These are phyloP conservation scores for Posidonia oceanica DNA, from an alignment of 116 monocot genomes.

Conservation along the genomic window DNA sequence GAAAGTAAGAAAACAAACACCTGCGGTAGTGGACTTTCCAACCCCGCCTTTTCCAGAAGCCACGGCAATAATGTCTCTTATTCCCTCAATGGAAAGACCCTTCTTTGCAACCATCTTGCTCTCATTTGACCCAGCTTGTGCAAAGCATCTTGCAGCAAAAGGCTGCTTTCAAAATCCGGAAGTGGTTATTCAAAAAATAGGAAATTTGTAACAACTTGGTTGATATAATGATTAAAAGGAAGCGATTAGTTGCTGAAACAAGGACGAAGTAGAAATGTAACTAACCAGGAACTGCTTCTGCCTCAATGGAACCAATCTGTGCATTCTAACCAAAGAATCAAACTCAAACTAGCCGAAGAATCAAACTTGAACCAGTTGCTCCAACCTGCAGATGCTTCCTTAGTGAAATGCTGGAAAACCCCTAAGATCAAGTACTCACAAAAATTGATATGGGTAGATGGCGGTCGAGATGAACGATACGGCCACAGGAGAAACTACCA, in stretches of 20 bases:
- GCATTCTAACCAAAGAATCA: neutral
- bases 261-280: too few relatives aligned
- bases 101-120: conserved; percentile 3
- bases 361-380: neutral
- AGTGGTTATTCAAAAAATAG: neutral
- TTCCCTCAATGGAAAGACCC: conserved; percentile 40
- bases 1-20: conserved; percentile 13
- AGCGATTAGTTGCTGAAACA: neutral
- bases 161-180: too few relatives aligned
- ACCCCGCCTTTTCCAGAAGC: conserved; percentile 97
- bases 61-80: conserved; percentile 81
- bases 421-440: too few relatives aligned
- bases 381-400: too few relatives aligned
- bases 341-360: too few relatives aligned
- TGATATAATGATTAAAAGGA: neutral
- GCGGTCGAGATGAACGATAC: too few relatives aligned
- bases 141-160: conserved; percentile 3
- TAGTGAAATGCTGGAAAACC: too few relatives aligned
- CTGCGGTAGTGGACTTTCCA: conserved; percentile 95
- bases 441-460: too few relatives aligned
- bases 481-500: too few relatives aligned
- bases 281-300: neutral
- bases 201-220: neutral
- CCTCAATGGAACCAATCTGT: neutral
- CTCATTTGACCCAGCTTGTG: neutral